A percentile compares a stretch with the other conserved stretches of the same genome.
phyloP scores from a whole-genome alignment of 2,329 filamentous ascomycete genomes.

The Tolypocladium tropicale region DNA sequence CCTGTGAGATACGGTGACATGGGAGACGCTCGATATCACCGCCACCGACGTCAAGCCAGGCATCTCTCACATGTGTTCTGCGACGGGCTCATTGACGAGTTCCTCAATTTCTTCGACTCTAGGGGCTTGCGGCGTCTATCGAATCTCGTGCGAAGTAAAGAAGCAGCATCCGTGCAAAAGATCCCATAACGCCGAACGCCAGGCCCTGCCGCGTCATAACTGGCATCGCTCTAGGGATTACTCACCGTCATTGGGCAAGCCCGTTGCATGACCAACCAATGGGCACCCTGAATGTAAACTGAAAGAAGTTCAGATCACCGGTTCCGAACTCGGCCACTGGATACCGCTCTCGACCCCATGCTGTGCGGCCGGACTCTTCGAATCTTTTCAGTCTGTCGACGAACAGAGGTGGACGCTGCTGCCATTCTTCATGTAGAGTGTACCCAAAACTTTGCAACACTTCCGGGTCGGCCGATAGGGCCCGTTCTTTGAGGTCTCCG shows the following conservation, averaged over 20 bases:
- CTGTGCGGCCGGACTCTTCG: background rate
- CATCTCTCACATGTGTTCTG: background rate
- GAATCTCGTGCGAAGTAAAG: background rate
- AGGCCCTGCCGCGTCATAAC: background rate
- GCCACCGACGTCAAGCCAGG: background rate
- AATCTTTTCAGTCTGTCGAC: no score
- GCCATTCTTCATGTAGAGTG: background rate
- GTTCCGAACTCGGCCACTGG: background rate
- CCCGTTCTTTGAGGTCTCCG: no score
- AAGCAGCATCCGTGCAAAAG: background rate
- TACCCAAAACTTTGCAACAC: background rate
- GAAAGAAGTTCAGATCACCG: background rate
- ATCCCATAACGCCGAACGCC: background rate
- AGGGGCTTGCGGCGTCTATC: background rate
- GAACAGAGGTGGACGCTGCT: no score
- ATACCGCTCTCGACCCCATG: background rate
- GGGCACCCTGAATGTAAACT: background rate
- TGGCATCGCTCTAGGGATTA: background rate
- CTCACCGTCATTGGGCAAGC: background rate
- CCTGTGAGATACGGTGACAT: conserved; percentile 23
- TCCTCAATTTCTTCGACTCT: background rate
- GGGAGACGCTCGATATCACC: background rate
- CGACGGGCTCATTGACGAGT: background rate
- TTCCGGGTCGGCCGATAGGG: background rate
- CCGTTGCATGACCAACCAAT: background rate